Evolutionary conservation across 345 rosid genomes (phyloP), one percentile per base, ranked within the genome.

Genomic region (Ricinus communis): DNA sequence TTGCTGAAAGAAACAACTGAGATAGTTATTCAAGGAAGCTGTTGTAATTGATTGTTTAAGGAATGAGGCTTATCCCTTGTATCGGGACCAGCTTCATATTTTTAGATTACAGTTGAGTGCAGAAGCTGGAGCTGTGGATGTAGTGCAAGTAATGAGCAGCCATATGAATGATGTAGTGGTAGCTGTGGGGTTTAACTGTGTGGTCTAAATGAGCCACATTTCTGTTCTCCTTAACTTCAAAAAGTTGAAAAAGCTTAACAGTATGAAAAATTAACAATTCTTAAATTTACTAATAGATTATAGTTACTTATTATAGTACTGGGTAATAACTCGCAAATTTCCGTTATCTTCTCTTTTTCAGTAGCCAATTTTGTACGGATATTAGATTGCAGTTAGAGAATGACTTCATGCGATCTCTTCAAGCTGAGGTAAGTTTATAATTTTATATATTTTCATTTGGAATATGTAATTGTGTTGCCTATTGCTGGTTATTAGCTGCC

Each of bases 321-420:
- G 7, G 24, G 8, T 27, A n/a, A 18, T 11, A 47, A 27, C 69
- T 65, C n/a, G 28, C 9, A 28, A 24, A 8, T 63, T 66, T 40
- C 55, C 16, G 66, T 65, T 15, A 69, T 49, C 3, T 58, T 75
- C 27, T 6, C 59, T 73, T 82, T 51, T 84, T 81, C 88, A 94
- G 97, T 87, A 85, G 98, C 74, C 99, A 90, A 22, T 95, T 95
- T 78, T 85, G 86, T 69, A 69, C 76, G 57, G 99, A 89, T 65
- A 85, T 95, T 74, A 84, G 79, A 49, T 76, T 80, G 8, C 91
- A 83, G 74, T 78, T 95, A 71, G 96, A 90, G 87, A 83, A 92
- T 79, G 98, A 92, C 77, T 95, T 92, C 66, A 71, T 82, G 83
- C 84, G 81, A 67, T 82, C 96, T 76, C 93, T 95, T 70, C 89